phyloP scores from a whole-genome alignment of 2,329 filamentous ascomycete species.

The Diaporthe destruens region DNA sequence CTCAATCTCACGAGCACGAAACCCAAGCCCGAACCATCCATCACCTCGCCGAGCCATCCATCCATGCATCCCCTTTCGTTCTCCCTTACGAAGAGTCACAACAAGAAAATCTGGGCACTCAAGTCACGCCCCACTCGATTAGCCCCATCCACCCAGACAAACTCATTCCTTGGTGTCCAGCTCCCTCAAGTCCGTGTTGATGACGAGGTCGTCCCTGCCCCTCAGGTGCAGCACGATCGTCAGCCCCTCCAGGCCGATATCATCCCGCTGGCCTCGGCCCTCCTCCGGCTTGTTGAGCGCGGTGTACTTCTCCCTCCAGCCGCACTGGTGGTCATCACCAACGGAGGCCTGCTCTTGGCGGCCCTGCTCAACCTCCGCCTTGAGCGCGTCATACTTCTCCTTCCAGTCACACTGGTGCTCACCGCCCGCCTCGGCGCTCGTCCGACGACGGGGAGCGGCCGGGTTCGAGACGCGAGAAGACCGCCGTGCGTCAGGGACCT shows the following conservation, averaged over 20 bases:
- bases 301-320: slow-evolving; percentile 58
- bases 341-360: too few relatives aligned
- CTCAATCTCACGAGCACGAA: not conserved
- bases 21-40: not conserved
- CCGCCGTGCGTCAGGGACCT: not conserved
- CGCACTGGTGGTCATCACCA: slow-evolving; percentile 54
- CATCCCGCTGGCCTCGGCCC: slow-evolving; percentile 45
- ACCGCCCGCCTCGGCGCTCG: not conserved
- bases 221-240: slow-evolving; percentile 65
- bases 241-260: slow-evolving; percentile 60
- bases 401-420: slow-evolving; percentile 59
- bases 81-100: not conserved
- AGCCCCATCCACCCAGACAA: not conserved
- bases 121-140: not conserved
- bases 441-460: not conserved
- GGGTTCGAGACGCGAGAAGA: not conserved
- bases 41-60: not conserved
- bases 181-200: slow-evolving; percentile 60
- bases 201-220: slow-evolving; percentile 63
- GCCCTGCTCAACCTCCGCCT: slow-evolving; percentile 53
- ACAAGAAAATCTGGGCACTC: not conserved
- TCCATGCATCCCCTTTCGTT: not conserved
- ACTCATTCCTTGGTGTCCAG: slow-evolving; percentile 10
- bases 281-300: slow-evolving; percentile 54
- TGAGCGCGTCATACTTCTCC: slow-evolving; percentile 56